These are phyloP conservation scores for Populus nigra DNA, from an alignment of 345 rosid species.

Conservation along the genomic window DNA sequence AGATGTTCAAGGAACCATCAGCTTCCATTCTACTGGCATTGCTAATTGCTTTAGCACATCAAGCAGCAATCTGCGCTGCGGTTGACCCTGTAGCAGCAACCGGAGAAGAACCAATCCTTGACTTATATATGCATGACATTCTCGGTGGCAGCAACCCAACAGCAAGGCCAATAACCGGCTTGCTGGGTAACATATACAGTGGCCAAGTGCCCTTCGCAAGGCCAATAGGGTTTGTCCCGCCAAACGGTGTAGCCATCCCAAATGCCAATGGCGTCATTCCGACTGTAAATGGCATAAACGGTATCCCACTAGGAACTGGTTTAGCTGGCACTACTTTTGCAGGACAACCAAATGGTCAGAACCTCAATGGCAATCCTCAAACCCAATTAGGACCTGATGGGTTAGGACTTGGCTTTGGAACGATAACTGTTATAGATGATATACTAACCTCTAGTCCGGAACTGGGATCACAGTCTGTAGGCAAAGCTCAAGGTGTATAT, in stretches of 20 bases:
- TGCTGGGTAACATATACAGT: slow-evolving; percentile 83
- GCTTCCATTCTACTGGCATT: slow-evolving; percentile 12
- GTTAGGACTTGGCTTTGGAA: slow-evolving; percentile 76
- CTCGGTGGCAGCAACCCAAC: slow-evolving; percentile 90
- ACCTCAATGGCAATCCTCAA: slow-evolving; percentile 47
- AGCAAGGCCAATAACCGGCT: slow-evolving; percentile 85
- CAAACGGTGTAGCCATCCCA: slow-evolving; percentile 64
- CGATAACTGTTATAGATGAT: slow-evolving; percentile 84
- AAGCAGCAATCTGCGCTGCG: slow-evolving; percentile 33
- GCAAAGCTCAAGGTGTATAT: slow-evolving; percentile 91
- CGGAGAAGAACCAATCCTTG: slow-evolving; percentile 51
- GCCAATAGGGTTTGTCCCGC: slow-evolving; percentile 72
- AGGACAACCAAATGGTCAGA: slow-evolving; percentile 37
- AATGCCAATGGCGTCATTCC: slow-evolving; percentile 91
- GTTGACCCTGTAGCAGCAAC: slow-evolving; percentile 31
- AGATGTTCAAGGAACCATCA: slow-evolving; percentile 12
- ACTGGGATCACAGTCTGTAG: slow-evolving; percentile 66
- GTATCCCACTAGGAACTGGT: slow-evolving; percentile 88
- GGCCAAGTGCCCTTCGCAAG: slow-evolving; percentile 95
- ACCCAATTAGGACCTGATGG: slow-evolving; percentile 89
- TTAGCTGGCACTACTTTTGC: slow-evolving; percentile 72
- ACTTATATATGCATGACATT: slow-evolving; percentile 88
- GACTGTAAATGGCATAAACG: slow-evolving; percentile 63
- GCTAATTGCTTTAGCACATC: slow-evolving; percentile 24
- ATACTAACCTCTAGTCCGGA: slow-evolving; percentile 72